These are phyloP conservation scores for Baorangia bicolor DNA, from an alignment of 768 basidiomycete genomes.

Conservation along the genomic window DNA sequence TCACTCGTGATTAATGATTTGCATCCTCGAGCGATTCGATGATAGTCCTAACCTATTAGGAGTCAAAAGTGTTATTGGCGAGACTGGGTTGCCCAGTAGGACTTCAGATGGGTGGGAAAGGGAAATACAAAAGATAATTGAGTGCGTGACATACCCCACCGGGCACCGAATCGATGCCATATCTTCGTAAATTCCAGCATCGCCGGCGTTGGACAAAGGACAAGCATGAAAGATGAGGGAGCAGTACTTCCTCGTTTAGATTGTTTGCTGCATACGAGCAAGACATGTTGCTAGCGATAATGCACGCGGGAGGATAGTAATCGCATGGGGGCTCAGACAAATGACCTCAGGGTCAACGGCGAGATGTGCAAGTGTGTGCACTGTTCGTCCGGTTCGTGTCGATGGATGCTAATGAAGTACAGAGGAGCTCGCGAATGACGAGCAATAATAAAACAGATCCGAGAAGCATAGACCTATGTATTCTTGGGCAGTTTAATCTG, in stretches of 20 bases:
- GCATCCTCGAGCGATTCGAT: neutral
- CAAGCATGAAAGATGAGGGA: too few species aligned
- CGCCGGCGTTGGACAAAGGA: neutral
- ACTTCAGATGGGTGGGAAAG: neutral
- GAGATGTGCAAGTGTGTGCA: neutral
- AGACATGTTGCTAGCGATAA: neutral
- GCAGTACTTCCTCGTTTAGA: neutral
- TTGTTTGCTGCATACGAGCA: neutral
- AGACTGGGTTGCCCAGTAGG: neutral
- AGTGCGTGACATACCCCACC: neutral
- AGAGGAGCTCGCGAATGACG: neutral
- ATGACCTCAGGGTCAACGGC: neutral
- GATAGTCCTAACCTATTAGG: neutral
- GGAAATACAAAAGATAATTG: neutral
- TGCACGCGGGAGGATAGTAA: neutral
- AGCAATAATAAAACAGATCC: neutral
- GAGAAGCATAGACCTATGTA: slow-evolving; percentile 10
- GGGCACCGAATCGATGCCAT: neutral
- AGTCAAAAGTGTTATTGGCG: neutral
- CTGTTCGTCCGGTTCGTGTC: neutral
- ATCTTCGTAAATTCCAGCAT: too few species aligned
- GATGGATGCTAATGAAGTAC: neutral
- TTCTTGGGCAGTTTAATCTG: slow-evolving; percentile 78
- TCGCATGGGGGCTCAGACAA: neutral
- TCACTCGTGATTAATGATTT: neutral